A percentile compares a stretch with the other conserved stretches of the same genome.
Conservation (phyloP, 2,329 filamentous ascomycete species). For the Fusarium albosuccineum region DNA sequence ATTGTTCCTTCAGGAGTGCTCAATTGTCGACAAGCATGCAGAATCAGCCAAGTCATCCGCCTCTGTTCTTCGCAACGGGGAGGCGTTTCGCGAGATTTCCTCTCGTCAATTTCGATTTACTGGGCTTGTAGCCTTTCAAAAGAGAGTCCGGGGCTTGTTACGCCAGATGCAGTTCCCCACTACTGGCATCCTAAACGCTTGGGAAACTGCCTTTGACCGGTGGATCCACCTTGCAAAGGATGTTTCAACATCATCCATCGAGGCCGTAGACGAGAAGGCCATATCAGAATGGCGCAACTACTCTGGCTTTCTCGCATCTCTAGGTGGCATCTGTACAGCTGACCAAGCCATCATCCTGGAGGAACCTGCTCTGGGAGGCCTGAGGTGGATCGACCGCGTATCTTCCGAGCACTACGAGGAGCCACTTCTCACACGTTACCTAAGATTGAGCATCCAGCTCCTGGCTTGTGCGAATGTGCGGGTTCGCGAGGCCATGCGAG, state of each 20-base stretch:
- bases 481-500: constrained; percentile 75
- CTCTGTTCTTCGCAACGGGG: constrained; percentile 70
- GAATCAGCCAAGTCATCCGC: constrained; percentile 64
- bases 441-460: constrained; percentile 74
- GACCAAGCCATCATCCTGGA: constrained; percentile 69
- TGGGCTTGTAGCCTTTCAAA: constrained; percentile 77
- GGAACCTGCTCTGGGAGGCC: constrained; percentile 67
- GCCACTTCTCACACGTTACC: constrained; percentile 69
- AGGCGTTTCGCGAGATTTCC: constrained; percentile 72
- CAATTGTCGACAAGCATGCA: constrained; percentile 64
- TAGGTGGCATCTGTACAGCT: constrained; percentile 75
- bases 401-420: constrained; percentile 72
- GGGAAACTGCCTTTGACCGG: constrained; percentile 74
- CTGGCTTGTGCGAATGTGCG: constrained; percentile 73
- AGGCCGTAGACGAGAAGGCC: constrained; percentile 66
- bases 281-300: constrained; percentile 77
- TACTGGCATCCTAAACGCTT: constrained; percentile 75
- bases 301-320: constrained; percentile 75
- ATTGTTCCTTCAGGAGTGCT: constrained; percentile 72
- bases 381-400: constrained; percentile 75
- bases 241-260: constrained; percentile 65
- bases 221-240: constrained; percentile 76
- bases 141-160: constrained; percentile 71
- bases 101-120: constrained; percentile 75
- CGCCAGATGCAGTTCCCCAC: constrained; percentile 73